Base-by-base conservation (phyloP, 1,284 basidiomycete species). In the Fomes fomentarius region DNA sequence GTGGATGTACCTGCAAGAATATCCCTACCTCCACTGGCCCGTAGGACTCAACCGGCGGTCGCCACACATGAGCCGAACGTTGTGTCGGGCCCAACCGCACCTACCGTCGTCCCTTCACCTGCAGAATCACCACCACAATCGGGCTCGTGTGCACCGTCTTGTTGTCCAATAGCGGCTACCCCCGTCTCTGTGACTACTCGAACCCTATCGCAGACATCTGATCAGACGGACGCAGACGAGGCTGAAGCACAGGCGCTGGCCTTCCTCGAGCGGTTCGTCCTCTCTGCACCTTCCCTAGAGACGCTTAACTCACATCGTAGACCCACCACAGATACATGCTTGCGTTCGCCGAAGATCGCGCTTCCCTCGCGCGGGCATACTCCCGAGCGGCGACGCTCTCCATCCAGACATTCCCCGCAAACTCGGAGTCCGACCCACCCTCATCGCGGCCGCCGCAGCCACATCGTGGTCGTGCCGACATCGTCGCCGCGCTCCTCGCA, bases 351-450 rank as follows among this genome's bases (percentile, higher is more conserved):
- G 14, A 22, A 12, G 64, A 68, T 46, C 67, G 69, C 47, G 49
- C 64, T 1, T 42, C 52, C 21, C 61, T 70, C 6, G 63, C 63
- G 0, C 52, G 54, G 22, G 67, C 67, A 15, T 70, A 69, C 57
- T 60, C 64, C 0, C 63, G 48, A 25, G 19, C 47, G 15, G 69
- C 66, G 1, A 62, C 61, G 2, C 65, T 68, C 47, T 68, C 69
- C 26, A 38, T 61, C 19, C 31, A 26, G 15, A 21, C 26, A 10
- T n/a, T n/a, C 33, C 30, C 15, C 31, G 2, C 62, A 50, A 19
- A 38, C 35, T 10, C 47, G n/a, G n/a, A n/a, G n/a, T n/a, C 50
- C 21, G 30, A 15, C 44, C 35, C 33, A 1, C 33, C 38, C 22
- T 3, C 17, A 15, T 9, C 50, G n/a, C n/a, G n/a, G n/a, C n/a